A percentile compares a stretch with the other conserved stretches of the same genome.
Conservation (phyloP, 768 basidiomycete genomes). For the Fomitopsis serialis region DNA sequence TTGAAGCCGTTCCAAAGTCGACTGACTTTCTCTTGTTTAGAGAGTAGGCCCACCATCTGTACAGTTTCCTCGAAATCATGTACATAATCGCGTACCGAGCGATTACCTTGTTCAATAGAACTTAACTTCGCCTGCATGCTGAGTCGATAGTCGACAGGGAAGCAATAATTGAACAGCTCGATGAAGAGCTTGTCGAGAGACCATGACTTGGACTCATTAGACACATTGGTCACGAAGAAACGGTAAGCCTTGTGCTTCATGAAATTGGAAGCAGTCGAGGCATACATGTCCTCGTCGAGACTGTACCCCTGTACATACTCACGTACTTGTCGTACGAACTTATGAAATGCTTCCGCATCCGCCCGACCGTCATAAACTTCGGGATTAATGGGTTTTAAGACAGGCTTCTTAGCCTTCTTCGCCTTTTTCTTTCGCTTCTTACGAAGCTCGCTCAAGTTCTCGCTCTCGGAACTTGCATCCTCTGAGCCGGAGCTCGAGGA, state of each 20-base stretch:
- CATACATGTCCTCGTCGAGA: background rate
- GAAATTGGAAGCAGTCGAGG: constrained; percentile 13
- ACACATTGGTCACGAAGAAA: constrained; percentile 20
- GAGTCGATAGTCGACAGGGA: constrained; percentile 16
- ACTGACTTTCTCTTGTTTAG: constrained; percentile 23
- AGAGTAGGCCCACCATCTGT: constrained; percentile 26
- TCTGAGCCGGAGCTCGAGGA: background rate
- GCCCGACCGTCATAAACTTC: constrained; percentile 6
- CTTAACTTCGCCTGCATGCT: constrained; percentile 23
- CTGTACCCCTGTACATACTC: constrained; percentile 9
- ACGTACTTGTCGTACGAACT: constrained; percentile 7
- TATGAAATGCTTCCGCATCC: constrained; percentile 8
- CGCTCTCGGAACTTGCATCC: background rate
- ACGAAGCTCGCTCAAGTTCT: background rate
- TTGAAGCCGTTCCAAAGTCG: constrained; percentile 31
- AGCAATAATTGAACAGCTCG: constrained; percentile 21
- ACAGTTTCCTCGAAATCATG: constrained; percentile 30
- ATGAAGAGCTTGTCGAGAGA: constrained; percentile 7
- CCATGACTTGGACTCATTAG: constrained; percentile 8
- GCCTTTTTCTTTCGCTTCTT: background rate
- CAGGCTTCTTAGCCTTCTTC: background rate
- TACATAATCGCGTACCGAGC: constrained; percentile 26
- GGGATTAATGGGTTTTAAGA: constrained; percentile 11
- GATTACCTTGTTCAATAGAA: constrained; percentile 18
- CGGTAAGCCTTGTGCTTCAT: constrained; percentile 26